Evolutionary conservation across 306 rosid genomes (phyloP), one percentile per base, ranked within the genome.

Genomic region (Lagenaria siceraria): DNA sequence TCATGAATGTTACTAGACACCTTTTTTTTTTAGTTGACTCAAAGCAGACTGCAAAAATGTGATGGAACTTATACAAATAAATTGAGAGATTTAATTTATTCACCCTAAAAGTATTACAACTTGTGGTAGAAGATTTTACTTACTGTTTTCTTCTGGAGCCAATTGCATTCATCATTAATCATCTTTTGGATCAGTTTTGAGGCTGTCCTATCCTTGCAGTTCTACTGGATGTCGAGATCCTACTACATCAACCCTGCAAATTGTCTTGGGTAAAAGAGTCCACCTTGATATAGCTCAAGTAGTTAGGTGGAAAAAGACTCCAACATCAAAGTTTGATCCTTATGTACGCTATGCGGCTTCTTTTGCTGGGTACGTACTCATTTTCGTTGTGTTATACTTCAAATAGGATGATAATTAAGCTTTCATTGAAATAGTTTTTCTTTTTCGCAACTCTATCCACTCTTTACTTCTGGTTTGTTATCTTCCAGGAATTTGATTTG

Each of bases 221-320:
- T 90, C 97, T 59, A 94, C 98, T 64, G 98, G 98, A 78, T 38
- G 79, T 80, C 93, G 97, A 88, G 98, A 94, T 90, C 93, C 96
- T 60, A 75, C 86, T 64, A 92, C 93, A 80, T 94, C 98, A 60
- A 91, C 97, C 66, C 80, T 94, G 84, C 97, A 92, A 68, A 90
- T 94, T 80, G 95, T 90, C 81, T 87, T 92, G 61, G 98, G 98
- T 75, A 90, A 88, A 86, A 89, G 85, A 79, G 90, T 94, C 72
- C 68, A 77, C 85, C 96, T 94, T 78, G 98, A 94, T 86, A 77
- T 94, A 82, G 95, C 97, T 80, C 98, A 94, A 88, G 89, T 94
- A 83, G 95, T 94, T 29, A 89, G 98, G 86, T 94, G 97, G 98
- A 94, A 89, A 88, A 83, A 63, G 75, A 87, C 89, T 51, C 81